phyloP scores from a whole-genome alignment of 306 rosid genomes.

The Casuarina equisetifolia region DNA sequence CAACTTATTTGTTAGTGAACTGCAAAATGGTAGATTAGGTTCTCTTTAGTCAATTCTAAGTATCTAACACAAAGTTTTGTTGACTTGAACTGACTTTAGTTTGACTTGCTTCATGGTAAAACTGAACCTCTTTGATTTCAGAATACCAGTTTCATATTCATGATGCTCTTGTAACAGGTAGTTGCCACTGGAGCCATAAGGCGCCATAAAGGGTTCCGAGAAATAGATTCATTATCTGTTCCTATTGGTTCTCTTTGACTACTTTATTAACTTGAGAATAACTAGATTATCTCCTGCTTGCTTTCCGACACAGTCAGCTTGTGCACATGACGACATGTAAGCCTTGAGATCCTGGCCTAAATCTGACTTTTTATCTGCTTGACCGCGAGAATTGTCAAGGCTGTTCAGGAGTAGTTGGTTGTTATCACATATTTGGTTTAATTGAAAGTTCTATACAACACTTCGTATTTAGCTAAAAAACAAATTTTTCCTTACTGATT shows the following conservation, averaged over 20 bases:
- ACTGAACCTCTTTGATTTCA: background rate
- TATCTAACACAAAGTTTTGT: background rate
- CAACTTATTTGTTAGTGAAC: background rate
- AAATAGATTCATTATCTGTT: too few relatives aligned
- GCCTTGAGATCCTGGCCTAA: constrained; percentile 1
- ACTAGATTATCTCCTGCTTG: background rate
- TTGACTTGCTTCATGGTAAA: background rate
- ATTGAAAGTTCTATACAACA: constrained; percentile 13
- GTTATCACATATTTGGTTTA: constrained; percentile 21
- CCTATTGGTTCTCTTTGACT: background rate
- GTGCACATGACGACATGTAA: background rate
- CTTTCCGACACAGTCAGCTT: background rate
- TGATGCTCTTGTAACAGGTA: background rate
- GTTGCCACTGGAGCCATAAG: too few relatives aligned
- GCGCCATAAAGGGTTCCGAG: too few relatives aligned
- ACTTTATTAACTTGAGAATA: background rate
- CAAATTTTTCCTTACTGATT: constrained; percentile 6
- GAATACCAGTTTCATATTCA: constrained; percentile 6
- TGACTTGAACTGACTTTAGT: background rate
- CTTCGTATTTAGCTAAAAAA: background rate
- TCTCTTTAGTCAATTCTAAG: background rate
- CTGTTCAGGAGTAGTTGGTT: background rate
- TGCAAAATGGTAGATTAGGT: background rate
- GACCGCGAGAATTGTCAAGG: background rate
- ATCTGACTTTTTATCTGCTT: background rate